Evolutionary conservation across 352 stramenopile genomes (phyloP).

Genomic region (Pythium grandisporangium): DNA sequence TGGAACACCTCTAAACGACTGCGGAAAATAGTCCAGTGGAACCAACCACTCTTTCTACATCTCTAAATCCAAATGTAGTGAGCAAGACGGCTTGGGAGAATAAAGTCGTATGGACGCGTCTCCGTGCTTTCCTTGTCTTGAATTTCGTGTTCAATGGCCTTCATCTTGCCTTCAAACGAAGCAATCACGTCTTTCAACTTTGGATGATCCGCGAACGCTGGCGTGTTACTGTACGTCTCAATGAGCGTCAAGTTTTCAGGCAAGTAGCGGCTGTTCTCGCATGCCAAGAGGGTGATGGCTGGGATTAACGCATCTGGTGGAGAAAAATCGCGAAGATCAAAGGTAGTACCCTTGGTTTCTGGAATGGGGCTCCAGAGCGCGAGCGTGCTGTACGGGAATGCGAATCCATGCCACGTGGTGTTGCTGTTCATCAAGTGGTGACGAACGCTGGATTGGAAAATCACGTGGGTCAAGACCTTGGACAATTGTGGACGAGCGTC

Average conservation of each 20-base stretch:
- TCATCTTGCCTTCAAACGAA: not conserved
- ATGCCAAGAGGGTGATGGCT: not conserved
- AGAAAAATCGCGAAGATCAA: not conserved
- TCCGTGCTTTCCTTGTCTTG: not conserved
- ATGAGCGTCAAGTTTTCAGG: not conserved
- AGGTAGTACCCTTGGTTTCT: not conserved
- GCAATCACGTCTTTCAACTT: not conserved
- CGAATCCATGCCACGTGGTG: slow-evolving; percentile 17
- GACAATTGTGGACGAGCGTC: slow-evolving; percentile 5
- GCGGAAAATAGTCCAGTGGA: too few species aligned
- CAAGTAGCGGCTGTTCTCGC: too few species aligned
- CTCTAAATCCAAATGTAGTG: not conserved
- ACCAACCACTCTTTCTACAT: not conserved
- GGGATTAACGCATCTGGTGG: not conserved
- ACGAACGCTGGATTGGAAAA: slow-evolving; percentile 28
- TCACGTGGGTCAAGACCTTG: slow-evolving; percentile 17
- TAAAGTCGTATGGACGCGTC: not conserved
- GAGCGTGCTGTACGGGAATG: not conserved
- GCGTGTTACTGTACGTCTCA: not conserved
- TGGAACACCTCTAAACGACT: too few species aligned
- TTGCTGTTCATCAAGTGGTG: slow-evolving; percentile 30
- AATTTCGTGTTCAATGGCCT: not conserved
- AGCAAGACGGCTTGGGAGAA: not conserved
- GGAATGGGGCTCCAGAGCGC: not conserved
- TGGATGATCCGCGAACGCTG: not conserved